Evolutionary conservation across 139 green algal species (phyloP).

Genomic region (Raphidocelis subcapitata): DNA sequence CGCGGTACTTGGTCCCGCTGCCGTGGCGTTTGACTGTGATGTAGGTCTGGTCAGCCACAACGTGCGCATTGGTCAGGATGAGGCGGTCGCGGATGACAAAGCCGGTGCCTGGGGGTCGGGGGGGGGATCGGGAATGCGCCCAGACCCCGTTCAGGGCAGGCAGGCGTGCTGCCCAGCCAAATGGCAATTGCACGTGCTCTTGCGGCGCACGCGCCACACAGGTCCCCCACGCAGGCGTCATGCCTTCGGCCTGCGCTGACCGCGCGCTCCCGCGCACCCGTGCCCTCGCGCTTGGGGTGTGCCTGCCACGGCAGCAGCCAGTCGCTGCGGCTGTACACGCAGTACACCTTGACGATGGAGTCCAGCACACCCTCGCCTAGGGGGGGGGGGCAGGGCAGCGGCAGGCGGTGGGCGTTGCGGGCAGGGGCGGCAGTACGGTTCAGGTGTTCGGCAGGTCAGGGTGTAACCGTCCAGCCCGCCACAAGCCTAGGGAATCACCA

Average conservation of each 20-base stretch:
- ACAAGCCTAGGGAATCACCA: no score
- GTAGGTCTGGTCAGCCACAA: slow-evolving; percentile 69
- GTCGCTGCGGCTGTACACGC: slow-evolving; percentile 51
- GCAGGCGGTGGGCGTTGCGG: no score
- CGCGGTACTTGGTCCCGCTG: slow-evolving; percentile 46
- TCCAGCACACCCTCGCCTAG: slow-evolving; percentile 49
- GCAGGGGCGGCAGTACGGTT: no score
- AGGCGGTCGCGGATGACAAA: slow-evolving; percentile 65
- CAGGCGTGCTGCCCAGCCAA: no score
- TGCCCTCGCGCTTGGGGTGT: slow-evolving; percentile 70
- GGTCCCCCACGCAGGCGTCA: no score
- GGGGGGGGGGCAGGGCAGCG: background rate
- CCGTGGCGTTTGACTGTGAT: slow-evolving; percentile 74
- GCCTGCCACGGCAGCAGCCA: slow-evolving; percentile 75
- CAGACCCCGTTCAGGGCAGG: no score
- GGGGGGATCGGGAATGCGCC: no score
- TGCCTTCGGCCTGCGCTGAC: no score
- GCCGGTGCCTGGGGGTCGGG: slow-evolving; percentile 29
- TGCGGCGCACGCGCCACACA: no score
- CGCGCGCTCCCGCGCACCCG: slow-evolving; percentile 16
- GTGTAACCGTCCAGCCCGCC: no score
- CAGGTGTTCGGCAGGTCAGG: no score
- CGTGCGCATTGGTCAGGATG: slow-evolving; percentile 81
- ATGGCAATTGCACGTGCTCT: no score
- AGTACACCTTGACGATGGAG: slow-evolving; percentile 78